Evolutionary conservation across 176 grass and related monocot genomes (phyloP).

Genomic region (Triticum dicoccoides): DNA sequence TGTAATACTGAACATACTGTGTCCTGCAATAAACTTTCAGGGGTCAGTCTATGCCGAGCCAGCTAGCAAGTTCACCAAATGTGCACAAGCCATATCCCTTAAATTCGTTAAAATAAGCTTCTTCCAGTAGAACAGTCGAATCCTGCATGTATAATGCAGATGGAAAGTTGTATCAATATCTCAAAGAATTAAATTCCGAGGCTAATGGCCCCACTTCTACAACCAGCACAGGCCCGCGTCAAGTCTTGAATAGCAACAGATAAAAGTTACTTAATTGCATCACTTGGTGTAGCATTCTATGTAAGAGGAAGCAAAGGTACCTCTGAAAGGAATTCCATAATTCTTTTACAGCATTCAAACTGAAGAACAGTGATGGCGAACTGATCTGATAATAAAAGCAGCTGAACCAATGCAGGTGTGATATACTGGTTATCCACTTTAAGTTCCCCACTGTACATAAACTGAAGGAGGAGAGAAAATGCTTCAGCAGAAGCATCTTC

Average conservation of each 20-base stretch:
- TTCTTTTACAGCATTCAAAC: constrained; percentile 78
- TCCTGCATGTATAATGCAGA: constrained; percentile 61
- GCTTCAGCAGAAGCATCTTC: constrained; percentile 65
- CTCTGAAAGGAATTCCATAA: constrained; percentile 81
- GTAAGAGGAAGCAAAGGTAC: constrained; percentile 46
- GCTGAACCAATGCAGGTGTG: constrained; percentile 47
- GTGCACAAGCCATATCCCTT: constrained; percentile 56
- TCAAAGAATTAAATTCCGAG: constrained; percentile 47
- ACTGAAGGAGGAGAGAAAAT: constrained; percentile 72
- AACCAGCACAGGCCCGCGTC: constrained; percentile 19
- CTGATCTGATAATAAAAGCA: constrained; percentile 84
- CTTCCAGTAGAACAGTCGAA: constrained; percentile 48
- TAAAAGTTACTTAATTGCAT: constrained; percentile 17
- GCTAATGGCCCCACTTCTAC: constrained; percentile 35
- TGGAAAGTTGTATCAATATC: constrained; percentile 63
- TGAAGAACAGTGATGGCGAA: constrained; percentile 77
- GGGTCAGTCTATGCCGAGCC: constrained; percentile 53
- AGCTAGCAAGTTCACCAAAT: constrained; percentile 75
- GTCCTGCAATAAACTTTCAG: constrained; percentile 91
- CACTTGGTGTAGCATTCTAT: neutral
- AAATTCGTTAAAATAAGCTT: constrained; percentile 59
- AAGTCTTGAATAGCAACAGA: constrained; percentile 36
- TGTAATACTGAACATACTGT: constrained; percentile 81
- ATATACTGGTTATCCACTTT: constrained; percentile 43
- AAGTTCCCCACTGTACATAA: constrained; percentile 82